Conservation (phyloP, 192 early-diverging fungal species). For the Coemansia javaensis region DNA sequence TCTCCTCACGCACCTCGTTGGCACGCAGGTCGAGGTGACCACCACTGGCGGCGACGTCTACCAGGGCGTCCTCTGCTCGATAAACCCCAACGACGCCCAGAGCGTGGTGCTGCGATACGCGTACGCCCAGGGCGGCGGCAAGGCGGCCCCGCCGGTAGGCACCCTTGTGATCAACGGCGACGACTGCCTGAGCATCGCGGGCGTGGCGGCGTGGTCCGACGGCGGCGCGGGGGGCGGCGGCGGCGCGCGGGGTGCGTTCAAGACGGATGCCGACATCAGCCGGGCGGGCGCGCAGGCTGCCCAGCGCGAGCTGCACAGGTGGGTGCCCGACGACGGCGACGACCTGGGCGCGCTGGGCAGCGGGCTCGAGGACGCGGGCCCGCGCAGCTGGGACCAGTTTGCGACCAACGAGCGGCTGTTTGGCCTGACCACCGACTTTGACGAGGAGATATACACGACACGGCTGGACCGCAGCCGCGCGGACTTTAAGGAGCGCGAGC, state of each 20-base stretch:
- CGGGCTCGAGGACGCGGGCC: conserved; percentile 9
- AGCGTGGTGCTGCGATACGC: conserved; percentile 46
- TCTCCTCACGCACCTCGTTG: conserved; percentile 36
- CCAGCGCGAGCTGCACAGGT: conserved; percentile 82
- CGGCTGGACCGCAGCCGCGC: conserved; percentile 77
- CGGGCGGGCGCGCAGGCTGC: conserved; percentile 54
- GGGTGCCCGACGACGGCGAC: conserved; percentile 70
- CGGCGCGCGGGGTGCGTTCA: conserved; percentile 51
- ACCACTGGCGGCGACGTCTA: conserved; percentile 19
- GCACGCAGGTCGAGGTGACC: conserved; percentile 27
- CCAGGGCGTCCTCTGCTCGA: conserved; percentile 35
- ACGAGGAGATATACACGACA: conserved; percentile 96
- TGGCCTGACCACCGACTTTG: conserved; percentile 92
- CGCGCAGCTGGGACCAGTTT: conserved; percentile 90
- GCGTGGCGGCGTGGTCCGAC: conserved; percentile 21
- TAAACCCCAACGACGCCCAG: conserved; percentile 47
- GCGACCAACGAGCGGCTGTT: conserved; percentile 87
- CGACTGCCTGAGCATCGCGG: conserved; percentile 36
- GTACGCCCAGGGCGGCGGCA: conserved; percentile 19
- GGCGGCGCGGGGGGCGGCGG: conserved; percentile 2
- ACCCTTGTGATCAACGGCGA: conserved; percentile 34
- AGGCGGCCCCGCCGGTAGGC: conserved; percentile 21
- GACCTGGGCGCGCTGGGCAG: conserved; percentile 5
- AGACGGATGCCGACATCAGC: conserved; percentile 89
- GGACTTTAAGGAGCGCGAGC: conserved; percentile 82